Base-by-base conservation (phyloP, 306 rosid species). In the Begonia peltatifolia region DNA sequence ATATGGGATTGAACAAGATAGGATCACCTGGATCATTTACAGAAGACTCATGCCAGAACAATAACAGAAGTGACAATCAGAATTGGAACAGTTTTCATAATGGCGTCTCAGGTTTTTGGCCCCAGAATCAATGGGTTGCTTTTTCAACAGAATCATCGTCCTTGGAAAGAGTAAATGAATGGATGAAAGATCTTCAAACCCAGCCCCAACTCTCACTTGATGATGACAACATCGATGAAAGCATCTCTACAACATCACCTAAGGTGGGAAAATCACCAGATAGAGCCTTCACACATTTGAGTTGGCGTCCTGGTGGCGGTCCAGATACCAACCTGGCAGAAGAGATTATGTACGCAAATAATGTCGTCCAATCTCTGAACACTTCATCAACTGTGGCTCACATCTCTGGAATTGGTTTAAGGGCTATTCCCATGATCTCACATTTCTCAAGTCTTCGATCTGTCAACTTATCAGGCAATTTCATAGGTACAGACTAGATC, bases 61-160 rank as follows among this genome's bases (percentile, higher is more conserved):
- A 46, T n/a, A 67, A 58, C 48, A 71, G 60, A 42, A 61, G 38
- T 42, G 71, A 66, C 12, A 56, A 64, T 53, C 71, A 74, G 53
- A 76, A 66, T 58, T 46, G 61, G 78, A 65, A 58, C 12, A 71
- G 59, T 57, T 64, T 72, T 71, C 68, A 63, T 13, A 56, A 36
- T 25, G 81, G 75, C 12, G 63, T 58, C 53, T 81, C 77, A 25
- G 76, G 74, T 47, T 68, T 77, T 12, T 75, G 86, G 94, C 85
- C 95, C 12, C 96, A 81, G 47, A 83, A 83, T 69, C 95, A 83
- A 17, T 78, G 83, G 90, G 66, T 78, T 67, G 90, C 84, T 73
- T 83, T 83, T 67, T 66, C 94, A 41, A 54, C 81, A 46, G 85
- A 80, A 23, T 71, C 95, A 35, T 67, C 92, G 49, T 70, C 95